Evolutionary conservation across 139 green algal genomes (phyloP).

Genomic region (Coccomyxa sp.): DNA sequence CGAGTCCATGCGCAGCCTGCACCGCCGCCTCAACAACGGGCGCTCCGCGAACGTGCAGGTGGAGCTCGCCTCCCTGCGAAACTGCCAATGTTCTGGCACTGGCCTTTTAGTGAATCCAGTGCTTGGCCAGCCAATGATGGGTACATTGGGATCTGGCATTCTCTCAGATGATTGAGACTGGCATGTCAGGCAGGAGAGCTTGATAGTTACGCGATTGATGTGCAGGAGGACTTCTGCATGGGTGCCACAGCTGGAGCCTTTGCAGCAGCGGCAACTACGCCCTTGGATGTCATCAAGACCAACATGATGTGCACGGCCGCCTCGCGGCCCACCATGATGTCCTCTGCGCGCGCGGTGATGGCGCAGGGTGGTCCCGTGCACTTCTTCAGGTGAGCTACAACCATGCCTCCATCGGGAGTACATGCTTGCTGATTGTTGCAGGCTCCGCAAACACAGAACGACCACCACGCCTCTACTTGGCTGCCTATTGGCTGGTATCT

Average conservation of each 20-base stretch:
- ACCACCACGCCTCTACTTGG: no score
- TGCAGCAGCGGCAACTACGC: conserved; percentile 84
- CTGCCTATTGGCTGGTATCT: no score
- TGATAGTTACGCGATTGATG: no score
- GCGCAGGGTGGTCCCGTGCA: neutral
- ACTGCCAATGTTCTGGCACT: no score
- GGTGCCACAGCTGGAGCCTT: conserved; percentile 73
- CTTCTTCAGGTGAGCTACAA: conserved; percentile 9
- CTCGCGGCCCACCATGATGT: conserved; percentile 52
- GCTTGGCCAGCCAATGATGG: no score
- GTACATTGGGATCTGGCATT: no score
- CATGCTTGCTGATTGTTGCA: neutral
- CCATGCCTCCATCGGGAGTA: no score
- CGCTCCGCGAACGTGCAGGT: neutral
- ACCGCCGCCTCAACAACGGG: conserved; percentile 26
- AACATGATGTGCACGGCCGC: conserved; percentile 85
- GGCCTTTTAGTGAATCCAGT: no score
- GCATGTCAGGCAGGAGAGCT: no score
- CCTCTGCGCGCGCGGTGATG: neutral
- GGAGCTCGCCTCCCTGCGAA: no score
- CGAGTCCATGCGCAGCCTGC: conserved; percentile 67
- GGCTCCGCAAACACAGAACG: no score
- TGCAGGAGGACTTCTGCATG: conserved; percentile 76
- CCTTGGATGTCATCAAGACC: conserved; percentile 95
- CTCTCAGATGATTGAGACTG: no score